phyloP scores from a whole-genome alignment of 2,329 filamentous ascomycete species.

The Paecilomyces fulvus region DNA sequence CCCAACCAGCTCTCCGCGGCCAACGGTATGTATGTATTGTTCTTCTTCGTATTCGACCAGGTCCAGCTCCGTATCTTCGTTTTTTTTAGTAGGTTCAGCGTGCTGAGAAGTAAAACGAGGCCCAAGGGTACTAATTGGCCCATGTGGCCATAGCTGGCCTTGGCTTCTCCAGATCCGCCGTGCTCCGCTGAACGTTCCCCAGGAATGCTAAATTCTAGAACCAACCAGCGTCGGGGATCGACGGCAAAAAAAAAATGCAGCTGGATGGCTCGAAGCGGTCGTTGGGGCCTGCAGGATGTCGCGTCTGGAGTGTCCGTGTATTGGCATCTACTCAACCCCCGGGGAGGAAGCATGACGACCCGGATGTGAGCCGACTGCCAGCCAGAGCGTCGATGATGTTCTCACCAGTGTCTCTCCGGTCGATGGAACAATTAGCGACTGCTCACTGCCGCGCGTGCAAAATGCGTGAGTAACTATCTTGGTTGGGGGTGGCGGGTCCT shows the following conservation, averaged over 20 bases:
- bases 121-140: background rate
- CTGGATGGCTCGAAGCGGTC: background rate
- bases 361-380: background rate
- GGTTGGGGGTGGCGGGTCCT: background rate
- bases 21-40: background rate
- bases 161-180: slow-evolving; percentile 3
- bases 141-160: background rate
- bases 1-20: background rate
- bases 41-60: background rate
- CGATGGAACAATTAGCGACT: background rate
- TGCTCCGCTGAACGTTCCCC: slow-evolving; percentile 2
- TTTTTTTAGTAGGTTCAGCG: background rate
- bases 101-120: background rate
- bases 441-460: background rate
- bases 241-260: background rate
- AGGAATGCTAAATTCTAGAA: slow-evolving; percentile 4
- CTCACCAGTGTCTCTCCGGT: background rate
- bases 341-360: background rate
- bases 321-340: background rate
- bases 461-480: background rate
- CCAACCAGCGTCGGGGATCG: slow-evolving; percentile 1
- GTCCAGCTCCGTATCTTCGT: no score
- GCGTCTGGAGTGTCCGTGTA: background rate
- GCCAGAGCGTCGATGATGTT: background rate
- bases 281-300: background rate